These are phyloP conservation scores for Penicillium argentinense DNA, from an alignment of 495 filamentous ascomycete species.

Conservation along the genomic window DNA sequence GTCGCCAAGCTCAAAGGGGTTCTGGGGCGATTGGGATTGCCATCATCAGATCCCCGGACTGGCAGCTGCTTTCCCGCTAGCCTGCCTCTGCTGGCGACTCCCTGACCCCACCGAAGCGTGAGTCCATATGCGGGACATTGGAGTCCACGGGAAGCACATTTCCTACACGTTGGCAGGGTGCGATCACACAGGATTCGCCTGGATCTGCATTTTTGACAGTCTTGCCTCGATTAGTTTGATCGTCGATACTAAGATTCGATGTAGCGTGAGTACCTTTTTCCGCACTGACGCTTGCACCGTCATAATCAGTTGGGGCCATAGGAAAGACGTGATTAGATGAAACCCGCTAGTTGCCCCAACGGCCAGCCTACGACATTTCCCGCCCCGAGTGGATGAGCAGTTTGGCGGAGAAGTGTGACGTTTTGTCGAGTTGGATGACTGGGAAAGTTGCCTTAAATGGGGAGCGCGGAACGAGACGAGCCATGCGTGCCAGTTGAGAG, in stretches of 20 bases:
- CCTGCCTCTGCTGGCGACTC: slow-evolving; percentile 13
- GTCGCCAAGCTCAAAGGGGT: neutral
- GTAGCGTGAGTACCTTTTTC: slow-evolving; percentile 5
- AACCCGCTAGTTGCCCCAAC: neutral
- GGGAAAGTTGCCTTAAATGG: neutral
- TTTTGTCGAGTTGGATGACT: neutral
- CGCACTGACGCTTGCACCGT: slow-evolving; percentile 1
- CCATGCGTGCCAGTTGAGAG: neutral
- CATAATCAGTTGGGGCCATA: neutral
- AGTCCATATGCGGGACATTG: slow-evolving; percentile 12
- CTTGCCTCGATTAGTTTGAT: slow-evolving; percentile 1
- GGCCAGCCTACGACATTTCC: neutral
- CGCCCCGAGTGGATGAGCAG: neutral
- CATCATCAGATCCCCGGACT: neutral
- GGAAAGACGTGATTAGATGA: neutral
- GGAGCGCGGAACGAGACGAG: neutral
- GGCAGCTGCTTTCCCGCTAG: slow-evolving; percentile 5
- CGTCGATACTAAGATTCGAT: neutral
- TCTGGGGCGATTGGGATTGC: neutral
- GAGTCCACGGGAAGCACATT: slow-evolving; percentile 9
- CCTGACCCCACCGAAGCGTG: slow-evolving; percentile 10
- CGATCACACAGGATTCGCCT: slow-evolving; percentile 14
- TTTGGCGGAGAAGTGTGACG: neutral
- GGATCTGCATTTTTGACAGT: slow-evolving; percentile 11
- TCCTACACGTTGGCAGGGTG: slow-evolving; percentile 9